These are phyloP conservation scores for Starmerella potacharoeniae DNA, from an alignment of 805 yeast genomes.

Conservation along the genomic window DNA sequence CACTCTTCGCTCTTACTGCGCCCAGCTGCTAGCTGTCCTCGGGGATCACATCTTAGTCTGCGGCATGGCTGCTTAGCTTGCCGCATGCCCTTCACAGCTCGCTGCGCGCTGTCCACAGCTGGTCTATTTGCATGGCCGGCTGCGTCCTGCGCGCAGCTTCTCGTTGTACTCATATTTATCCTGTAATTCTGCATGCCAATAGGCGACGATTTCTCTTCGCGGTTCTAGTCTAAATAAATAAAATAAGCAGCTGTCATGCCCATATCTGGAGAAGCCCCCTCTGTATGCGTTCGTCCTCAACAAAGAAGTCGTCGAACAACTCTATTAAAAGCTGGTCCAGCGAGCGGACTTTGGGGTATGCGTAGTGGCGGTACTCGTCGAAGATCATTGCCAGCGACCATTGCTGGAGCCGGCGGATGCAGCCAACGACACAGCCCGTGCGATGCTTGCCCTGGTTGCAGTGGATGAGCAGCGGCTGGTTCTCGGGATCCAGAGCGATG, in stretches of 20 bases:
- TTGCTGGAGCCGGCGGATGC: slow-evolving; percentile 72
- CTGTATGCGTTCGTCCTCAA: slow-evolving; percentile 33
- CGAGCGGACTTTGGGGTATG: slow-evolving; percentile 90
- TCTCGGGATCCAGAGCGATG: slow-evolving; percentile 69
- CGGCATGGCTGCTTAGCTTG: too few relatives aligned
- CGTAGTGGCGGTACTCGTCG: slow-evolving; percentile 89
- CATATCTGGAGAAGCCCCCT: slow-evolving; percentile 8
- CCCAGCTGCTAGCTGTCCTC: too few relatives aligned
- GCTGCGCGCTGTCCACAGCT: too few relatives aligned
- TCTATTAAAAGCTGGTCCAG: slow-evolving; percentile 94
- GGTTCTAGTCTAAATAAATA: not conserved
- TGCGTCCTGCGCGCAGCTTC: not conserved
- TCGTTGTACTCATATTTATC: not conserved
- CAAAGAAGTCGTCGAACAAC: slow-evolving; percentile 59
- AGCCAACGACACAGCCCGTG: slow-evolving; percentile 93
- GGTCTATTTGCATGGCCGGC: not conserved
- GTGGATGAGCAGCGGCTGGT: slow-evolving; percentile 87
- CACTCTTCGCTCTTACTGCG: not conserved
- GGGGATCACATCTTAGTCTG: too few relatives aligned
- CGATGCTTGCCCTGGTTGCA: slow-evolving; percentile 95
- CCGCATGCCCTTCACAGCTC: too few relatives aligned
- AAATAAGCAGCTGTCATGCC: slow-evolving; percentile 11
- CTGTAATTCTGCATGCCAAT: not conserved
- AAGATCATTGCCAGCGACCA: slow-evolving; percentile 93
- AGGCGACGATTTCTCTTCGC: not conserved